Evolutionary conservation across 169 alveolate genomes (phyloP).

Genomic region (Plasmodium falciparum): DNA sequence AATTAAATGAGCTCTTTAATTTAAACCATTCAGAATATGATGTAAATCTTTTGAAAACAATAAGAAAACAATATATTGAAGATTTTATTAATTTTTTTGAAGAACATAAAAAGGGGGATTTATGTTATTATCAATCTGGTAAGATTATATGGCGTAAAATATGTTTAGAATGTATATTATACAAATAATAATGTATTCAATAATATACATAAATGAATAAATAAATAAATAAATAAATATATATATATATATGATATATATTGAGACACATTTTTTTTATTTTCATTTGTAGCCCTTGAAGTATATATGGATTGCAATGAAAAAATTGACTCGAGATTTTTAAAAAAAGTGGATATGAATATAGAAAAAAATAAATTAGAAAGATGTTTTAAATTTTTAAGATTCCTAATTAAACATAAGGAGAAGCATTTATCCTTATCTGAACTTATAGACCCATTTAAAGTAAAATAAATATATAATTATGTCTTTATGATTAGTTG

Average conservation of each 20-base stretch:
- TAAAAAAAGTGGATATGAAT: slow-evolving; percentile 14
- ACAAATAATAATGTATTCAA: not conserved
- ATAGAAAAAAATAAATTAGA: slow-evolving; percentile 54
- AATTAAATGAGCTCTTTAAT: slow-evolving; percentile 25
- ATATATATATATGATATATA: slow-evolving; percentile 1
- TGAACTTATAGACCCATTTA: slow-evolving; percentile 18
- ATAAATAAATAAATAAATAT: not conserved
- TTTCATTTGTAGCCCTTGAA: slow-evolving; percentile 45
- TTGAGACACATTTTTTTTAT: not conserved
- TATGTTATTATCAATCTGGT: slow-evolving; percentile 65
- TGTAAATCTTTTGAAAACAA: slow-evolving; percentile 15
- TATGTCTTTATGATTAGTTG: too few relatives aligned
- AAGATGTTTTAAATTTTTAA: slow-evolving; percentile 71
- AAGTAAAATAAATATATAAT: slow-evolving; percentile 15
- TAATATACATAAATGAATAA: not conserved
- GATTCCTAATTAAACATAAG: slow-evolving; percentile 36
- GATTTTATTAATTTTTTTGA: slow-evolving; percentile 35
- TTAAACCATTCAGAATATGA: slow-evolving; percentile 22
- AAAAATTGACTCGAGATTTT: slow-evolving; percentile 26
- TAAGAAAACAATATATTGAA: slow-evolving; percentile 38
- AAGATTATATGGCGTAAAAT: not conserved
- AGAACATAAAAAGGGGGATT: slow-evolving; percentile 54
- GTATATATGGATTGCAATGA: slow-evolving; percentile 38
- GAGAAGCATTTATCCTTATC: slow-evolving; percentile 14
- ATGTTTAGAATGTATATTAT: not conserved